Conservation (phyloP, 495 filamentous ascomycete species). For the Tuber calosporum region DNA sequence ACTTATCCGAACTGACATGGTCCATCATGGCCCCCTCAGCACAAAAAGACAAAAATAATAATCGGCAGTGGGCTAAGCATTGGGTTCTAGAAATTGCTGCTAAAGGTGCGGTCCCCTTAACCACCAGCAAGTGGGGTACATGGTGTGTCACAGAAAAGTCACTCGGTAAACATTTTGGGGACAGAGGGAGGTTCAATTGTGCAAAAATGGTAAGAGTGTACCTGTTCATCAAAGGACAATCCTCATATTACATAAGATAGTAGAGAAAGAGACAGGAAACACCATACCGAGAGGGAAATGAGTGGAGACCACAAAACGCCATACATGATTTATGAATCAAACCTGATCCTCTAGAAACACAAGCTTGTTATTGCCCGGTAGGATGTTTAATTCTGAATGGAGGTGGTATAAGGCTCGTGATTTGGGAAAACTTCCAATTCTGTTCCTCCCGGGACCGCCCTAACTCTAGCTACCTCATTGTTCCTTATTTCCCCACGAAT, state of each 20-base stretch:
- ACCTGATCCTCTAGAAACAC: not conserved
- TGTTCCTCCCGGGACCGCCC: constrained; percentile 52
- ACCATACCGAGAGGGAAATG: not conserved
- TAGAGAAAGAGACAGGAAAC: not conserved
- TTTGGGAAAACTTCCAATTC: constrained; percentile 47
- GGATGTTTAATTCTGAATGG: not conserved
- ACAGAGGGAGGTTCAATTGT: not conserved
- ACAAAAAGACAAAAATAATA: not conserved
- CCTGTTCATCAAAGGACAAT: not conserved
- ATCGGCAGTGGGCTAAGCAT: not conserved
- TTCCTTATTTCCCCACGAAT: constrained; percentile 73
- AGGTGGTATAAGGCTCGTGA: not conserved
- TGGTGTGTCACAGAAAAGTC: not conserved
- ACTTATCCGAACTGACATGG: not conserved
- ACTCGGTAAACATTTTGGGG: not conserved
- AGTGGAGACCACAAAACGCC: not conserved
- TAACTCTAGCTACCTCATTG: constrained; percentile 64
- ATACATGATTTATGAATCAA: not conserved
- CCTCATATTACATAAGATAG: not conserved
- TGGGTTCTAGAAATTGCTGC: not conserved
- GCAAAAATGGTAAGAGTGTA: not conserved
- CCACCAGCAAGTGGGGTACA: not conserved
- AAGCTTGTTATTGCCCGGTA: not conserved
- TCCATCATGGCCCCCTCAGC: not conserved
- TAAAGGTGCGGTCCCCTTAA: not conserved